phyloP scores from a whole-genome alignment of 1,284 basidiomycete genomes.

The Sporisorium iseilematis-ciliati region DNA sequence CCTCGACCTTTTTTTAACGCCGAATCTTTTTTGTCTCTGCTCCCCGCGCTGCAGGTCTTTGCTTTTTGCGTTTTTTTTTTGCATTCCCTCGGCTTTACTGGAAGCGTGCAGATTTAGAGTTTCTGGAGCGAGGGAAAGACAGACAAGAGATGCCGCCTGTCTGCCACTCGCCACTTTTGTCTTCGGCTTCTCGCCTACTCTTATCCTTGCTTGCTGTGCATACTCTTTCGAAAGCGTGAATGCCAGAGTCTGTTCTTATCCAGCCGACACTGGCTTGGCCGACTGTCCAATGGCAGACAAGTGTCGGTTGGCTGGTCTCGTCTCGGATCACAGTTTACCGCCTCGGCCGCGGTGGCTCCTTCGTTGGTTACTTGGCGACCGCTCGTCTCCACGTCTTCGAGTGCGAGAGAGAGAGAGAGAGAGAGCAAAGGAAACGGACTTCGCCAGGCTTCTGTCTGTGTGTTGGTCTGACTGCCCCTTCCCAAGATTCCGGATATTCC shows the following conservation, averaged over 20 bases:
- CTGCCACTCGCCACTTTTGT: background rate
- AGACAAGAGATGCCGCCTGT: background rate
- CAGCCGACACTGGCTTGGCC: background rate
- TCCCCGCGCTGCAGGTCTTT: constrained; percentile 12
- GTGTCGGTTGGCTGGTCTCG: background rate
- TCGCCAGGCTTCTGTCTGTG: background rate
- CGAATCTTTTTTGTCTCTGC: background rate
- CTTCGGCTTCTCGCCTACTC: constrained; percentile 16
- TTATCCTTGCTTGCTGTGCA: background rate
- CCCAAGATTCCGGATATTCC: background rate
- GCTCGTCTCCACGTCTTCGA: background rate
- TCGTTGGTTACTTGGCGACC: background rate
- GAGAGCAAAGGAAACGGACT: background rate
- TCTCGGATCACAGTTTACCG: background rate
- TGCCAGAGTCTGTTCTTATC: background rate
- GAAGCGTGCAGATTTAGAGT: background rate
- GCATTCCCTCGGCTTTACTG: constrained; percentile 4
- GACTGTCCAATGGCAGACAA: background rate
- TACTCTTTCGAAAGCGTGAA: background rate
- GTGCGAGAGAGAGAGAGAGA: no score
- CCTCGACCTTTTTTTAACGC: constrained; percentile 7
- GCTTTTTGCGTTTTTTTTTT: background rate
- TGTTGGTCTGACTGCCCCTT: no score
- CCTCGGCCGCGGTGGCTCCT: background rate
- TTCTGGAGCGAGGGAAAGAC: background rate